Conservation (phyloP, 2,329 filamentous ascomycete genomes). For the Aspergillus puulaauensis region DNA sequence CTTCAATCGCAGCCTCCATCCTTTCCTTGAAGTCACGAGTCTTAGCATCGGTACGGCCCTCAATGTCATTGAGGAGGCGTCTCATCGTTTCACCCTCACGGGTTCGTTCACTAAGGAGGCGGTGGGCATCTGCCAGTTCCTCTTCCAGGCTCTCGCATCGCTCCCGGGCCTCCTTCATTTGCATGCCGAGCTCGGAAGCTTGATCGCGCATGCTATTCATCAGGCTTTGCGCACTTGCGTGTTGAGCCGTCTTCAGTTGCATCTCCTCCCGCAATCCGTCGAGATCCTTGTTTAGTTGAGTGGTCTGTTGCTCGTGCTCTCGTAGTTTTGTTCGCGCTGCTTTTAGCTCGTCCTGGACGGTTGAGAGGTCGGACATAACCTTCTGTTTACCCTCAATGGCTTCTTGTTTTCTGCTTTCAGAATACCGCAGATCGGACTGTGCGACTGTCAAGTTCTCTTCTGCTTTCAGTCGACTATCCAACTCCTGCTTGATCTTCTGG, state of each 20-base stretch:
- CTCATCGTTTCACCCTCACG: constrained; percentile 95
- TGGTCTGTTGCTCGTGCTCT: constrained; percentile 71
- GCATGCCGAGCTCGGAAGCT: constrained; percentile 79
- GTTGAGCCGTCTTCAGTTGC: constrained; percentile 80
- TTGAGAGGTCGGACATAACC: constrained; percentile 66
- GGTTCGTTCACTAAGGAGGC: constrained; percentile 80
- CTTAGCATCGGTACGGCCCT: constrained; percentile 76
- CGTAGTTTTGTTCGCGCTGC: constrained; percentile 58
- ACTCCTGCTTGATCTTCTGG: constrained; percentile 75
- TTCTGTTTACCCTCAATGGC: constrained; percentile 72
- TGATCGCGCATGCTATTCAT: constrained; percentile 94
- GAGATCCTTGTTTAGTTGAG: constrained; percentile 67
- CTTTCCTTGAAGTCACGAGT: constrained; percentile 85
- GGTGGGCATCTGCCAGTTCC: constrained; percentile 84
- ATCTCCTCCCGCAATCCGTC: constrained; percentile 72
- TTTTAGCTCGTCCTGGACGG: constrained; percentile 69
- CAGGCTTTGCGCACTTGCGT: constrained; percentile 78
- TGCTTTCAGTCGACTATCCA: constrained; percentile 66
- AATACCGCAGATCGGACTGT: constrained; percentile 73
- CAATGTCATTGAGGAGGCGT: constrained; percentile 79
- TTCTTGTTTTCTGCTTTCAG: constrained; percentile 78
- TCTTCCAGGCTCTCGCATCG: constrained; percentile 86
- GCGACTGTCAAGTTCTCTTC: constrained; percentile 77
- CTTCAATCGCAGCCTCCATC: constrained; percentile 88
- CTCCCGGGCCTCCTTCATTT: constrained; percentile 84